Evolutionary conservation across 768 basidiomycete species (phyloP).

Genomic region (Goffeauzyma gilvescens): DNA sequence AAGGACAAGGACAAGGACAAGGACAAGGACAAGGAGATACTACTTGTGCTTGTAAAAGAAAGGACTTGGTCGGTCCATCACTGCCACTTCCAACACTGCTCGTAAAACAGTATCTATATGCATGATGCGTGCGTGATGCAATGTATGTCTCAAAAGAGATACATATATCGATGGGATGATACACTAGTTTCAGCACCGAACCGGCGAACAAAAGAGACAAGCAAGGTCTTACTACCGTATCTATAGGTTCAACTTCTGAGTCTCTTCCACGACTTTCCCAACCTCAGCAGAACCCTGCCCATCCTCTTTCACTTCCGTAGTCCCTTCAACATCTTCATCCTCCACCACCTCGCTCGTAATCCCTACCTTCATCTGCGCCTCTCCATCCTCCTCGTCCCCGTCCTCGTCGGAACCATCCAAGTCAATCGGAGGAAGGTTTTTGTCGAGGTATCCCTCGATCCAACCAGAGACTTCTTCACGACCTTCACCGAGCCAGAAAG

Average conservation of each 20-base stretch:
- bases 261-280: constrained; percentile 18
- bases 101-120: too few relatives aligned
- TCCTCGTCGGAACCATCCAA: constrained; percentile 62
- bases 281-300: constrained; percentile 9
- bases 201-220: too few relatives aligned
- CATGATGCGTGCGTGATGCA: too few relatives aligned
- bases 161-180: too few relatives aligned
- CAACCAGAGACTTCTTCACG: constrained; percentile 31
- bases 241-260: constrained; percentile 11
- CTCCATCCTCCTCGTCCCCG: constrained; percentile 50
- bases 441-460: constrained; percentile 41
- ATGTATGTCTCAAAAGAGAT: too few relatives aligned
- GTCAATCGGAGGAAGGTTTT: constrained; percentile 54
- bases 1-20: too few relatives aligned
- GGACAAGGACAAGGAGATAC: too few relatives aligned
- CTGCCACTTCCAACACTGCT: too few relatives aligned
- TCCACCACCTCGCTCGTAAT: constrained; percentile 26
- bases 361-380: constrained; percentile 2
- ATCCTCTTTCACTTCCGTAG: constrained; percentile 11
- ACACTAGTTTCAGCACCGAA: too few relatives aligned
- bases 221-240: too few relatives aligned
- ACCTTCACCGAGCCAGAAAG: constrained; percentile 28
- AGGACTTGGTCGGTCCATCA: too few relatives aligned
- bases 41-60: too few relatives aligned
- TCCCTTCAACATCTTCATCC: constrained; percentile 34